Evolutionary conservation across 2,329 filamentous ascomycete genomes (phyloP), one percentile per base, ranked within the genome.

Genomic region (Cladosporium sp.): DNA sequence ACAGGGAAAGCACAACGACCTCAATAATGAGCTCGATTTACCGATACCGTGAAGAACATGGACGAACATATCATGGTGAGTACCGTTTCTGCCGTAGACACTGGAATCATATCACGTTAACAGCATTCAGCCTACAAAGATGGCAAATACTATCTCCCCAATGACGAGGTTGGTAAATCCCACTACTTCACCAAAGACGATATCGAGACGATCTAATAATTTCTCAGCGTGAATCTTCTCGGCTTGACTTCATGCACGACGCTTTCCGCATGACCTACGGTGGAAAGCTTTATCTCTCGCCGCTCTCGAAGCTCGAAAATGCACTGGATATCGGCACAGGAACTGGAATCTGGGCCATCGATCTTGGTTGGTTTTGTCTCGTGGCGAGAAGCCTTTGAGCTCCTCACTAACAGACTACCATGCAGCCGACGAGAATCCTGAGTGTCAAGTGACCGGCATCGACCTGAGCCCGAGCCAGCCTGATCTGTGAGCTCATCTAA

Each of bases 301-400:
- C 77, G 2, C 60, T 77, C 13, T 60, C 68, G 7, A 69, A 70
- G 1, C 69, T 70, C 2, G 66, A 67, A 36, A 65, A 69, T 19
- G 71, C 75, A 18, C 66, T 80, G 7, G 78, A 80, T 59, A 62
- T 79, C 17, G 77, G 76, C 3, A 79, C 76, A 1, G 76, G 75
- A 12, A 78, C 73, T 4, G 76, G 76, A 7, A 70, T 80, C 36
- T 84, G 80, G 80, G 79, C 79, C 2, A 73, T 80, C n/a, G 72
- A 76, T 36, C 74, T 76, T 56, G 73, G 70, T 68, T 50, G 54
- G 60, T 44, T 36, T 38, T 48, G 30, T 34, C 38, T 38, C 47
- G 32, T 43, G n/a, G 3, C 9, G 24, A 32, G 7, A 43, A n/a
- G 22, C 13, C 24, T 3, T 3, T n/a, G 13, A 20, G 6, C 17